These are phyloP conservation scores for Fraxinus floribunda DNA, from an alignment of 305 asterid genomes.

Conservation along the genomic window DNA sequence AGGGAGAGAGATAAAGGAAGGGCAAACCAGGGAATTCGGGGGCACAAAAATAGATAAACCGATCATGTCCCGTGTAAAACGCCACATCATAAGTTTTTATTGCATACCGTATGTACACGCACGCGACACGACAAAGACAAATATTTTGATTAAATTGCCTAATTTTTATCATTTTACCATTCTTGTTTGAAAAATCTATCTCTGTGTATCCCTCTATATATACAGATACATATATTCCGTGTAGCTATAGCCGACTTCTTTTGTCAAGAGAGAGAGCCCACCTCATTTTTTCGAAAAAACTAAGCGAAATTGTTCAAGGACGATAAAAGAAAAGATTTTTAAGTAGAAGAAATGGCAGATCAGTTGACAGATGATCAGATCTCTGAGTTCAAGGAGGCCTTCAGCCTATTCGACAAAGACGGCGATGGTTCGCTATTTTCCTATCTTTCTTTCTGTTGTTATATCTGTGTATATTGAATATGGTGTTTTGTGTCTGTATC, in stretches of 20 bases:
- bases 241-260: background rate
- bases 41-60: background rate
- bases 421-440: background rate
- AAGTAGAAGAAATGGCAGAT: background rate
- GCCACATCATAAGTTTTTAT: background rate
- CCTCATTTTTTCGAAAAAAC: background rate
- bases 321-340: background rate
- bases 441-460: background rate
- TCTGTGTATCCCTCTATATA: background rate
- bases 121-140: background rate
- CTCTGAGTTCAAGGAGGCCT: background rate
- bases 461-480: background rate
- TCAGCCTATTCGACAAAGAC: background rate
- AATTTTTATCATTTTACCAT: background rate
- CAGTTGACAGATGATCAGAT: background rate
- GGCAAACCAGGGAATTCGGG: background rate
- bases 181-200: background rate
- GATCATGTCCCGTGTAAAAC: background rate
- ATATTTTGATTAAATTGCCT: background rate
- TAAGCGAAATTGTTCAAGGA: background rate
- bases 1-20: background rate
- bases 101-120: background rate
- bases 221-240: background rate
- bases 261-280: background rate
- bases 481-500: background rate